Percentiles rank a stretch among this genome's conserved stretches.
Evolutionary conservation across 345 rosid species (phyloP).

Genomic region (Rubroshorea leprosula): DNA sequence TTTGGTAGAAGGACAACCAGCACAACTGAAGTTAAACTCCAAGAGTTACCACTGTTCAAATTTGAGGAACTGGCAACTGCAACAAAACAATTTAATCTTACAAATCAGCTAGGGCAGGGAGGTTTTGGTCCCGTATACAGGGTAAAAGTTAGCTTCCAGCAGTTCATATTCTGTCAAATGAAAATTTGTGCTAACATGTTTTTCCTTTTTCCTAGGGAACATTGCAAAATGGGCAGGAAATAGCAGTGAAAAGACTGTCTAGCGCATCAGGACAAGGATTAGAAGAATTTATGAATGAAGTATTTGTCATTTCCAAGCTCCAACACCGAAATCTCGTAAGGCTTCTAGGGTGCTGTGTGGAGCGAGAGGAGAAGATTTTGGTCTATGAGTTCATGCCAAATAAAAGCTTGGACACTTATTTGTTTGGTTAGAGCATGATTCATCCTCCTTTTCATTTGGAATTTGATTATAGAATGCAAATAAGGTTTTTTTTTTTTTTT

Average conservation of each 20-base stretch:
- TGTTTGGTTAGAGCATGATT: conserved; percentile 26
- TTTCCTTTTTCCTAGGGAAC: conserved; percentile 31
- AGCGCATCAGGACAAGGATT: conserved; percentile 51
- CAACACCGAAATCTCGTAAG: conserved; percentile 61
- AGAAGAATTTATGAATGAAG: conserved; percentile 52
- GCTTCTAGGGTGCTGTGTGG: conserved; percentile 50
- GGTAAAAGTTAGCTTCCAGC: conserved; percentile 7
- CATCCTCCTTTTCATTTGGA: background rate
- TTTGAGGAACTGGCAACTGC: conserved; percentile 33
- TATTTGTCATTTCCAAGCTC: conserved; percentile 43
- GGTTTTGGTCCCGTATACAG: conserved; percentile 20
- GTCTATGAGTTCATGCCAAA: conserved; percentile 47
- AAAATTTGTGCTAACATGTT: background rate
- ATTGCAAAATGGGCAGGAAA: conserved; percentile 29
- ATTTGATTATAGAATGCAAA: too few species aligned
- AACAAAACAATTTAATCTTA: conserved; percentile 21
- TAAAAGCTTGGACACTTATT: conserved; percentile 32
- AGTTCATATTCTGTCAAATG: too few species aligned
- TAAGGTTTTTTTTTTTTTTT: too few species aligned
- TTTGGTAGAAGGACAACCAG: too few species aligned
- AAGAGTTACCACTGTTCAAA: conserved; percentile 20
- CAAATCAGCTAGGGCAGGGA: conserved; percentile 28
- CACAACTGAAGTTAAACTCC: conserved; percentile 1
- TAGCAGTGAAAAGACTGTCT: conserved; percentile 53
- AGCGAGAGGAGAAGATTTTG: conserved; percentile 46